Evolutionary conservation across 176 grass and related monocot genomes (phyloP), one percentile per base, ranked within the genome.

Genomic region (Poa annua): DNA sequence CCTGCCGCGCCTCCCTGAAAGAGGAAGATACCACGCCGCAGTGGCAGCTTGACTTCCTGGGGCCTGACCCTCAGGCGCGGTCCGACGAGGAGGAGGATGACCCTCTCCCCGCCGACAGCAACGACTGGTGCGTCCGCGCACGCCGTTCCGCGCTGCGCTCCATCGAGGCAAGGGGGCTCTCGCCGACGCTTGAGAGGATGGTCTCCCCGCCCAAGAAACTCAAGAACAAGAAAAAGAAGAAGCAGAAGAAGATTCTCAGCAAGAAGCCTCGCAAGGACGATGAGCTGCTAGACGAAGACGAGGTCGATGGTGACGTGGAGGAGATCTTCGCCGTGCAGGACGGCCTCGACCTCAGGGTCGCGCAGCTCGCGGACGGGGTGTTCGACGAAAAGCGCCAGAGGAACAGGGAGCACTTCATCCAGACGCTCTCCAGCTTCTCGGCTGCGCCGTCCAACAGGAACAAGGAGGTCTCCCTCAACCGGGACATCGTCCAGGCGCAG

Each of bases 381-480:
- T 98, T 98, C 80, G 92, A 93, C 81, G 86, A 95, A 88, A 94
- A 85, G 90, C 82, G 82, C 19, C 75, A 83, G 77, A 90, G 64
- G 42, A 85, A 91, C 60, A 90, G 85, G 83, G 92, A 88, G 60
- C 66, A 21, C 63, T 98, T 98, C 75, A 83, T 98, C 53, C 53
- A 91, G 66, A 93, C 77, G 65, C 81, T 98, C 12, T 95, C 92
- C 34, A 79, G 85, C 85, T 98, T 98, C 79, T 88, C 92, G 0
- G 75, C 92, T 8, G 90, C 71, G 39, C 90, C 96, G 12, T 93
- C 96, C 26, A 84, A 98, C 92, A 71, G 86, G 62, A 93, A 70
- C 85, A 93, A 85, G 83, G 96, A 98, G 82, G 88, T 98, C 35
- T 66, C 92, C 14, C 78, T 98, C 34, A 98, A 98, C 68, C 88